Conservation (phyloP, 2,329 filamentous ascomycete genomes). For the Calonectria pseudoturangicola region DNA sequence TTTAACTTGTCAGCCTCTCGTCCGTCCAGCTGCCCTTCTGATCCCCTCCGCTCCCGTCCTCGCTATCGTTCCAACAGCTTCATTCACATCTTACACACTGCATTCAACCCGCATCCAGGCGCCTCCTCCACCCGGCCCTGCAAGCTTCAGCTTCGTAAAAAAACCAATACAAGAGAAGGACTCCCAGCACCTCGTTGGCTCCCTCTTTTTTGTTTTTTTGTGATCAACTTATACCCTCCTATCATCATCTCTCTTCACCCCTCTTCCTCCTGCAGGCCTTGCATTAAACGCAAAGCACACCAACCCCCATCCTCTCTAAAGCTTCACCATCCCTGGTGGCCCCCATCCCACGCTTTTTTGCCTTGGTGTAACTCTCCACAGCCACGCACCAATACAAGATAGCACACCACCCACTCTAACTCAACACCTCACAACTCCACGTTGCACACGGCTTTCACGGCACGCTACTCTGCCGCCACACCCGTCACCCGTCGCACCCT, state of each 20-base stretch:
- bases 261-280: conserved; percentile 4
- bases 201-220: conserved; percentile 16
- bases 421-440: conserved; percentile 22
- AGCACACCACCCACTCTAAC: conserved; percentile 24
- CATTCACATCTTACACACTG: conserved; percentile 13
- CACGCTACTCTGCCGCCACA: conserved; percentile 40
- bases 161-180: conserved; percentile 12
- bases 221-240: conserved; percentile 22
- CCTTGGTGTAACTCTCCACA: conserved; percentile 20
- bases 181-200: conserved; percentile 13
- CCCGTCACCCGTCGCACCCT: conserved; percentile 37
- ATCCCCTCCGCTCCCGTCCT: conserved; percentile 13
- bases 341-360: background rate
- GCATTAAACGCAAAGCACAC: conserved; percentile 24
- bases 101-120: background rate
- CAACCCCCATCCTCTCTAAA: conserved; percentile 14
- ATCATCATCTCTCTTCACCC: conserved; percentile 1
- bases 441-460: conserved; percentile 34
- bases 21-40: conserved; percentile 19
- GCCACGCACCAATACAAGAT: conserved; percentile 20
- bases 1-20: conserved; percentile 40
- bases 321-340: conserved; percentile 21
- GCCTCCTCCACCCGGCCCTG: background rate
- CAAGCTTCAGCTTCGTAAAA: conserved; percentile 24
- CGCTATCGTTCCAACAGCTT: conserved; percentile 8